A percentile compares a stretch with the other conserved stretches of the same genome.
These are phyloP conservation scores for Saccharomycopsis babjevae DNA, from an alignment of 805 yeast species.

Conservation along the genomic window DNA sequence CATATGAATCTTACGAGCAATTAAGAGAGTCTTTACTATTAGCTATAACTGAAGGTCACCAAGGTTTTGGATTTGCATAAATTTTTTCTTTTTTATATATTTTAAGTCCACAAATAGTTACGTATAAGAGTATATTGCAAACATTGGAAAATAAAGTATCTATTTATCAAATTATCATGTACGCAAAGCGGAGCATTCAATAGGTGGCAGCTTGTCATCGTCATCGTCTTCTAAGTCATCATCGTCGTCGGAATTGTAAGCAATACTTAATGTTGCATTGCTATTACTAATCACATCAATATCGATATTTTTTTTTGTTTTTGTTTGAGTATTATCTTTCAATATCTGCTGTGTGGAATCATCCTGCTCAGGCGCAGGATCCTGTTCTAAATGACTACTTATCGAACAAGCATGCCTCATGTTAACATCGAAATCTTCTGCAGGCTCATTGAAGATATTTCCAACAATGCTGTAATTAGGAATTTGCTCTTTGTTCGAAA, in stretches of 20 bases:
- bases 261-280: background rate
- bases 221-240: conserved; percentile 1
- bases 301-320: background rate
- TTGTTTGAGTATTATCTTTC: background rate
- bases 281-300: background rate
- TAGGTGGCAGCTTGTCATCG: conserved; percentile 1
- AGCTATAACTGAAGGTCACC: conserved; percentile 91
- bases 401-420: no score
- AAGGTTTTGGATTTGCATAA: conserved; percentile 85
- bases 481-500: background rate
- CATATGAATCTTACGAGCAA: conserved; percentile 80
- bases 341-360: background rate
- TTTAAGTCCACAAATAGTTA: background rate
- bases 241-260: background rate
- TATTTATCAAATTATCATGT: background rate
- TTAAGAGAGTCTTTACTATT: conserved; percentile 68
- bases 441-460: background rate
- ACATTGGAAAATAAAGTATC: background rate
- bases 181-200: background rate
- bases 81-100: background rate
- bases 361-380: background rate
- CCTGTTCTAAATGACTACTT: background rate
- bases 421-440: background rate
- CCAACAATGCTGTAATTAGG: background rate
- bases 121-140: background rate